phyloP scores from a whole-genome alignment of 108 stramenopile species.

The Cyclotella sp. region DNA sequence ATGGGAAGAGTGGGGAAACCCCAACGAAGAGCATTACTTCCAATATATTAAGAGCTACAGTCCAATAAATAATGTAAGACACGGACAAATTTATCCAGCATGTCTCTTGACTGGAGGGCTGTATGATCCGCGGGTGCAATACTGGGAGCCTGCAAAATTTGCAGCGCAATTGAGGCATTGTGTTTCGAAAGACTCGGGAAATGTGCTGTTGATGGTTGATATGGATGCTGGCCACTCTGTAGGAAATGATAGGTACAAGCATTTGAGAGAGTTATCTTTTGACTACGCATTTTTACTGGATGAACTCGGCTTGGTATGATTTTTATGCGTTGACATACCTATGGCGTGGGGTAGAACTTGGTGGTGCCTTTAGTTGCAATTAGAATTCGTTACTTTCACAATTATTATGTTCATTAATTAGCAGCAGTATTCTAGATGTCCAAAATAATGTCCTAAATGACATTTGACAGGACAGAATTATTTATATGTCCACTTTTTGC shows the following conservation, averaged over 20 bases:
- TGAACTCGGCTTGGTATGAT: constrained; percentile 55
- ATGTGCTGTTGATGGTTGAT: constrained; percentile 80
- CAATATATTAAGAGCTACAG: constrained; percentile 86
- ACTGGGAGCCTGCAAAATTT: constrained; percentile 80
- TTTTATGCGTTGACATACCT: background rate
- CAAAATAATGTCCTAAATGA: too few species aligned
- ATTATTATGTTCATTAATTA: too few species aligned
- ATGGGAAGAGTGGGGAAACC: constrained; percentile 96
- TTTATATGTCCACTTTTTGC: background rate
- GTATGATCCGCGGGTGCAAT: constrained; percentile 92
- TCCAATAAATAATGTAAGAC: constrained; percentile 89
- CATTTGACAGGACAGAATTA: background rate
- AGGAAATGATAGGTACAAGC: constrained; percentile 94
- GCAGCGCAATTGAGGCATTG: constrained; percentile 60
- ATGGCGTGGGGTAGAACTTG: too few species aligned
- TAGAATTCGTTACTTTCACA: too few species aligned
- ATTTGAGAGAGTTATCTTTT: constrained; percentile 86
- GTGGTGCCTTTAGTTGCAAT: too few species aligned
- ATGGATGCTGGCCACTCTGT: constrained; percentile 93
- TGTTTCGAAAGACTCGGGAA: constrained; percentile 40
- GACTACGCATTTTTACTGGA: constrained; percentile 93
- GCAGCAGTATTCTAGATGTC: too few species aligned
- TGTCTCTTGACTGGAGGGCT: constrained; percentile 93
- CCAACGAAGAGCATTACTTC: constrained; percentile 68
- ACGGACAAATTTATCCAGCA: constrained; percentile 77